phyloP scores from a whole-genome alignment of 371 early-diverging fungal genomes.

The Lichtheimia corymbifera region DNA sequence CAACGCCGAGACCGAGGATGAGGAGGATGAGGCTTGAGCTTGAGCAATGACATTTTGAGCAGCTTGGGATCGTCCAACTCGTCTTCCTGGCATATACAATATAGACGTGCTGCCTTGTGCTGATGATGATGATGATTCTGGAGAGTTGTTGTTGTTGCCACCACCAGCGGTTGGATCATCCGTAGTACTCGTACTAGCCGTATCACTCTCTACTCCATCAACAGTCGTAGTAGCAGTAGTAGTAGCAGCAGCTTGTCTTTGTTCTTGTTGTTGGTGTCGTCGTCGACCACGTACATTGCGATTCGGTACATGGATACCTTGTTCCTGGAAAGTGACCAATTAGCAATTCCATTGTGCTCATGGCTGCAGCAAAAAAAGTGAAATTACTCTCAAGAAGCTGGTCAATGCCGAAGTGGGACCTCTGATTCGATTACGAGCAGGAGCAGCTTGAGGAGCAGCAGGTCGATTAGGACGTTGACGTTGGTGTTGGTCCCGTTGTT shows the following conservation, averaged over 20 bases:
- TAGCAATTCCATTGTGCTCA: background rate
- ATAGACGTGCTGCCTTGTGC: constrained; percentile 19
- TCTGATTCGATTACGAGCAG: constrained; percentile 45
- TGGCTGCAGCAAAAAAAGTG: background rate
- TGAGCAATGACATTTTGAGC: constrained; percentile 11
- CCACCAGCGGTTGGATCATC: background rate
- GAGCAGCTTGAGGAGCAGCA: background rate
- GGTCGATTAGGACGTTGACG: background rate
- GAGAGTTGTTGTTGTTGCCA: background rate
- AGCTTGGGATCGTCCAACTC: constrained; percentile 7
- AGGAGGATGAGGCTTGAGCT: background rate
- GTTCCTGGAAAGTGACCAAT: constrained; percentile 45
- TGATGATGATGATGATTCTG: background rate
- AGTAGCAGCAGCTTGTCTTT: background rate
- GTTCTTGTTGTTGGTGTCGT: constrained; percentile 7
- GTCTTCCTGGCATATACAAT: constrained; percentile 15
- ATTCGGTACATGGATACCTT: constrained; percentile 66
- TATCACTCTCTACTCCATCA: background rate
- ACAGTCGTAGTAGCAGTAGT: background rate
- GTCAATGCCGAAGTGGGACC: constrained; percentile 75
- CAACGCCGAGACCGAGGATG: no score
- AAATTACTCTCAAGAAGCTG: constrained; percentile 58
- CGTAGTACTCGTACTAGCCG: background rate
- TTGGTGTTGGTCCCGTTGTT: background rate
- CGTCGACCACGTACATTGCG: constrained; percentile 24